phyloP scores from a whole-genome alignment of 495 filamentous ascomycete genomes.

The Xanthoparmelia taractica region DNA sequence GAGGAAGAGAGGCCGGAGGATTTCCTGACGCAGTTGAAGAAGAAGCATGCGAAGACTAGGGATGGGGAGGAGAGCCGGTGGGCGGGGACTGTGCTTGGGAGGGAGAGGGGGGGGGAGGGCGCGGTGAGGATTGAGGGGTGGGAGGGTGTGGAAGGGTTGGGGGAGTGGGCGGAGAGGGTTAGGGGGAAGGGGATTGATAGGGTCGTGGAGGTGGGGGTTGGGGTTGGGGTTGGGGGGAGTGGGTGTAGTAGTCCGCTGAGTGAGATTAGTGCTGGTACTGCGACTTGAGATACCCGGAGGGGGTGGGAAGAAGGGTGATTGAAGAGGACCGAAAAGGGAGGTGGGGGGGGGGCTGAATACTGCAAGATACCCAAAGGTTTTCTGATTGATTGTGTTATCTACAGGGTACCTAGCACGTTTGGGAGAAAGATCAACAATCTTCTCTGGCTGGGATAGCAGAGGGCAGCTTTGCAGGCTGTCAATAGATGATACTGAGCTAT shows the following conservation, averaged over 20 bases:
- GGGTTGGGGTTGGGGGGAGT: slow-evolving; percentile 4
- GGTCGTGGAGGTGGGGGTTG: background rate
- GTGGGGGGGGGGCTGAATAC: background rate
- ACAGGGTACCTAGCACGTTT: background rate
- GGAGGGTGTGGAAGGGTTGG: slow-evolving; percentile 55
- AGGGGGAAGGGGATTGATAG: slow-evolving; percentile 12
- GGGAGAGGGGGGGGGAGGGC: slow-evolving; percentile 52
- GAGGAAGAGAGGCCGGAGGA: slow-evolving; percentile 43
- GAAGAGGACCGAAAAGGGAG: background rate
- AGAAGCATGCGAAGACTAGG: slow-evolving; percentile 69
- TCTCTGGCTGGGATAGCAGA: background rate
- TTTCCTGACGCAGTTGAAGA: slow-evolving; percentile 66
- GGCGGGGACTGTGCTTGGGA: slow-evolving; percentile 70
- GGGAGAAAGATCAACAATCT: background rate
- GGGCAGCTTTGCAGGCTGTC: background rate
- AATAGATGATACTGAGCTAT: too few species aligned
- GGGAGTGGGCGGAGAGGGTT: slow-evolving; percentile 48
- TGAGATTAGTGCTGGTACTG: slow-evolving; percentile 18
- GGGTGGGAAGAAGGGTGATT: background rate
- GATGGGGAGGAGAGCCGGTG: slow-evolving; percentile 68
- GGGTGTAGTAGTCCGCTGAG: slow-evolving; percentile 24
- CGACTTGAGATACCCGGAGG: background rate
- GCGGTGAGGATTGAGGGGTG: slow-evolving; percentile 61
- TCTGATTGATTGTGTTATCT: background rate
- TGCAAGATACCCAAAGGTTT: background rate